Conservation (phyloP, 2,329 filamentous ascomycete species). For the Cercospora beticola region DNA sequence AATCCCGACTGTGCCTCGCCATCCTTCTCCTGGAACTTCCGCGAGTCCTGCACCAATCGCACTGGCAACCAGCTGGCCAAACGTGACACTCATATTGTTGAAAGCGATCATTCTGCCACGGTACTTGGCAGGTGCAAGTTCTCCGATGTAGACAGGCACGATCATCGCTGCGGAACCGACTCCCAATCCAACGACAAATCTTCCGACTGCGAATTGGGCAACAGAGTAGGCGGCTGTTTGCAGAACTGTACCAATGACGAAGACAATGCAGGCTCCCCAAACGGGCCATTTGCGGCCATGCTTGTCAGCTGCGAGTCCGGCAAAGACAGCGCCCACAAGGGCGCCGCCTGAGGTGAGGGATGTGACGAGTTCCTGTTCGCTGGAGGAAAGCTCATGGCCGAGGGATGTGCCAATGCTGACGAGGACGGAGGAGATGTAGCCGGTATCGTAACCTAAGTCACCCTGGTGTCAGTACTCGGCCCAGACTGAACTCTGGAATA, state of each 20-base stretch:
- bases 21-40: background rate
- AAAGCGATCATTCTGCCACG: background rate
- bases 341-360: background rate
- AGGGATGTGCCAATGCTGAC: background rate
- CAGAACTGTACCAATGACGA: background rate
- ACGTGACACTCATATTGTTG: background rate
- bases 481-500: background rate
- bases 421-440: background rate
- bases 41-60: background rate
- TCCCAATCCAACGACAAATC: background rate
- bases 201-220: background rate
- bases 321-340: background rate
- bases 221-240: background rate
- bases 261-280: background rate
- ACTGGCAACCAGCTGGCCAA: background rate
- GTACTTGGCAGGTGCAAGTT: background rate
- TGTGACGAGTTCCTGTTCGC: background rate
- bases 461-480: background rate
- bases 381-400: background rate
- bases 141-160: background rate
- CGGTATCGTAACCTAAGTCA: background rate
- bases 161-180: background rate
- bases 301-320: background rate
- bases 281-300: background rate
- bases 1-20: background rate